These are phyloP conservation scores for Amanita pseudoporphyria DNA, from an alignment of 768 basidiomycete species.

Conservation along the genomic window DNA sequence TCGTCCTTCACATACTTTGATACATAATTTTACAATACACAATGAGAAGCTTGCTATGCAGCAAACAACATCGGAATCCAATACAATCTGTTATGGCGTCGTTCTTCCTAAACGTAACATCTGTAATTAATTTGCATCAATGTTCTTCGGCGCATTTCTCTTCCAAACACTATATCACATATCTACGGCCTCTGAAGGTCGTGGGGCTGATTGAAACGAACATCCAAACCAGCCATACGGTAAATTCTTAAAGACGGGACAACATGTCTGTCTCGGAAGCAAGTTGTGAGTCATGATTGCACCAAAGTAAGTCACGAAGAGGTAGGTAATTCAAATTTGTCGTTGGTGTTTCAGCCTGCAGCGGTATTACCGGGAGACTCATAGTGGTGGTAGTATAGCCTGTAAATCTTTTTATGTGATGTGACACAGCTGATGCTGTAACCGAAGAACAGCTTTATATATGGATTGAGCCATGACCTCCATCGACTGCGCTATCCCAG, in stretches of 20 bases:
- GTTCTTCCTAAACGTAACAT: no score
- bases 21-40: slow-evolving; percentile 47
- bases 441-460: no score
- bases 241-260: slow-evolving; percentile 41
- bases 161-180: slow-evolving; percentile 43
- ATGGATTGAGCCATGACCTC: background rate
- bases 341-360: slow-evolving; percentile 34
- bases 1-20: no score
- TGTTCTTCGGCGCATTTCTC: slow-evolving; percentile 44
- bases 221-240: slow-evolving; percentile 27
- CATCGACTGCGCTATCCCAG: background rate
- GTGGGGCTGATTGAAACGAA: slow-evolving; percentile 43
- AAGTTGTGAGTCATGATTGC: no score
- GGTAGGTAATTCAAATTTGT: slow-evolving; percentile 25
- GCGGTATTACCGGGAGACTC: slow-evolving; percentile 47
- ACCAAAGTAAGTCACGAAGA: slow-evolving; percentile 55
- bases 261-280: slow-evolving; percentile 31
- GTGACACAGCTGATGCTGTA: background rate
- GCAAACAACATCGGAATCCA: slow-evolving; percentile 38
- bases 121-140: slow-evolving; percentile 49
- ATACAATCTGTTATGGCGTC: slow-evolving; percentile 50
- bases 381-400: slow-evolving; percentile 37
- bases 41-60: slow-evolving; percentile 46
- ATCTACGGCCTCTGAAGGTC: slow-evolving; percentile 27
- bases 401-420: slow-evolving; percentile 36